Conservation (phyloP, 306 rosid genomes). For the Crataegus laevigata region DNA sequence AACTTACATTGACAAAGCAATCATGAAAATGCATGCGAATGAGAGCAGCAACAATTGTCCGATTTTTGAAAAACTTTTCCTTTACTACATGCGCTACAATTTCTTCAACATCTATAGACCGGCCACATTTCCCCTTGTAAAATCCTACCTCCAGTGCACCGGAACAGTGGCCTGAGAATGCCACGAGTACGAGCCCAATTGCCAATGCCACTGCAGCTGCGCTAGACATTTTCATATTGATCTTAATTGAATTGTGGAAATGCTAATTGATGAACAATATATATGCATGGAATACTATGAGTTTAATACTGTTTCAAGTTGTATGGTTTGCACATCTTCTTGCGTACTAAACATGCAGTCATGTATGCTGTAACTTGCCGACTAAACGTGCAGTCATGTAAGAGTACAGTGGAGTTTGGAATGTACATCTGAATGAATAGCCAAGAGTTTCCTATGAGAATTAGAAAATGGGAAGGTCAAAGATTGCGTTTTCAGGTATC, state of each 20-base stretch:
- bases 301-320: neutral
- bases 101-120: slow-evolving; percentile 17
- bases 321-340: slow-evolving; percentile 1
- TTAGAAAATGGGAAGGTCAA: neutral
- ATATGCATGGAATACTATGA: neutral
- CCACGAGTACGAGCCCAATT: slow-evolving; percentile 9
- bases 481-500: neutral
- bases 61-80: neutral
- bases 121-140: slow-evolving; percentile 22
- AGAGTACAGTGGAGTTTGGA: neutral
- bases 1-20: slow-evolving; percentile 31
- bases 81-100: neutral
- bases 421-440: neutral
- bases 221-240: slow-evolving; percentile 1
- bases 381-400: neutral
- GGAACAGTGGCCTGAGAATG: slow-evolving; percentile 6
- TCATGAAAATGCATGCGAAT: slow-evolving; percentile 41
- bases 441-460: neutral
- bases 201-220: neutral
- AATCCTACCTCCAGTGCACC: slow-evolving; percentile 21
- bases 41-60: slow-evolving; percentile 24
- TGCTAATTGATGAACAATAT: neutral
- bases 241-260: neutral
- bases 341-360: neutral
- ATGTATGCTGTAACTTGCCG: neutral